Evolutionary conservation across 768 basidiomycete species (phyloP).

Genomic region (Boletellus ananiceps): DNA sequence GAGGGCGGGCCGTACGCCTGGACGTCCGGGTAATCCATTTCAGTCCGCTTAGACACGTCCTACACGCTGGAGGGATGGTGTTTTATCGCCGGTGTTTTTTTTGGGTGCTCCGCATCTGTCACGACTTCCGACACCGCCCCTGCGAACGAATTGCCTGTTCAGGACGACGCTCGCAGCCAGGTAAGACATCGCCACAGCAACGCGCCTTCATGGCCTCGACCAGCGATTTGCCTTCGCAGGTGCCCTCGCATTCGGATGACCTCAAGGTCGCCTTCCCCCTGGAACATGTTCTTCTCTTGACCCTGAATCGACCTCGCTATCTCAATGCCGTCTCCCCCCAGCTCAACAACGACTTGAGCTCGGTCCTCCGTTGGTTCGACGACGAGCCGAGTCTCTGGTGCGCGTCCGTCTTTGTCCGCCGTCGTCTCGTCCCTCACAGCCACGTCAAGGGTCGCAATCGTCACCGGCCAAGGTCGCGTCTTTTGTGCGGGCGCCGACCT

Average conservation of each 20-base stretch:
- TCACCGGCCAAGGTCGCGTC: slow-evolving; percentile 67
- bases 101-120: too few species aligned
- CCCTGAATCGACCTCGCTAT: slow-evolving; percentile 62
- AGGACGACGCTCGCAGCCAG: too few species aligned
- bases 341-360: slow-evolving; percentile 50
- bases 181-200: too few species aligned
- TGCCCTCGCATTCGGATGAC: slow-evolving; percentile 33
- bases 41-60: too few species aligned
- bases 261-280: slow-evolving; percentile 40
- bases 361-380: slow-evolving; percentile 69
- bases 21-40: too few species aligned
- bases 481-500: slow-evolving; percentile 84
- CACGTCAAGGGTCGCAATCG: slow-evolving; percentile 56
- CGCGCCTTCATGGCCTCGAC: not conserved
- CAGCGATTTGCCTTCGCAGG: slow-evolving; percentile 1
- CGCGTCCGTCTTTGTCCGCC: slow-evolving; percentile 13
- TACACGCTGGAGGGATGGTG: too few species aligned
- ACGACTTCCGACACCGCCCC: not conserved
- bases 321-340: slow-evolving; percentile 71
- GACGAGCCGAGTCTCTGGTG: slow-evolving; percentile 69
- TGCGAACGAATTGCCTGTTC: too few species aligned
- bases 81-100: not conserved
- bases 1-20: too few species aligned
- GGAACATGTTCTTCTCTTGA: slow-evolving; percentile 50
- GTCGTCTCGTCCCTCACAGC: not conserved